Base-by-base conservation (phyloP, 495 filamentous ascomycete species). In the Aspergillus bertholletiae region DNA sequence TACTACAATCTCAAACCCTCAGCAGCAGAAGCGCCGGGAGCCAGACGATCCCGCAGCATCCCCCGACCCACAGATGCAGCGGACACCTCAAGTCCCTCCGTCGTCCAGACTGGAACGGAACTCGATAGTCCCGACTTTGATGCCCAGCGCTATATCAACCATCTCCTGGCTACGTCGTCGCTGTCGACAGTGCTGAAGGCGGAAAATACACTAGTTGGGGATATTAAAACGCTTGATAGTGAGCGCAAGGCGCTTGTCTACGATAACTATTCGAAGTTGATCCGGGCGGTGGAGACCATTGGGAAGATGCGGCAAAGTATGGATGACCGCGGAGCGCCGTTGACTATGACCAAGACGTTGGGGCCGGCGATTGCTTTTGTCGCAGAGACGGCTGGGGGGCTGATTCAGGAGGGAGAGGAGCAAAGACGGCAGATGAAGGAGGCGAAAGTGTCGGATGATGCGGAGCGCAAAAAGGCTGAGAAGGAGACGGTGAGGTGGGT, bases 171-270 rank as follows among this genome's bases (percentile, higher is more conserved):
- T 23, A 71, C 71, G 1, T 76, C 78, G 0, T 93, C 88, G 52
- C 76, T 93, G 0, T 71, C 82, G 40, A 76, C 80, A 17, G 75
- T 92, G 0, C 71, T 95, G 1, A 81, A 80, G 30, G 80, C 76
- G 13, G 80, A 84, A 57, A 82, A 83, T 15, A 76, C 74, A 17
- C 62, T 78, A 12, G 73, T 78, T 9, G 71, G 76, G 59, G 94
- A 97, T 67, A 94, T 96, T 32, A 79, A 91, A 21, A 89, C 88
- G 2, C 78, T 97, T 17, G 94, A 97, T 64, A 92, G 93, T 20
- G 94, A 98, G 75, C 85, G 90, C 63, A 98, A 98, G 71, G 92
- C 94, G 21, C 76, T 98, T 37, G 94, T 98, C 5, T 98, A 98
- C 68, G 94, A 98, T 69, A 98, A 98, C 68, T 98, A 97, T 70